phyloP scores from a whole-genome alignment of 163 green algal genomes.

The Chlorella variabilis region DNA sequence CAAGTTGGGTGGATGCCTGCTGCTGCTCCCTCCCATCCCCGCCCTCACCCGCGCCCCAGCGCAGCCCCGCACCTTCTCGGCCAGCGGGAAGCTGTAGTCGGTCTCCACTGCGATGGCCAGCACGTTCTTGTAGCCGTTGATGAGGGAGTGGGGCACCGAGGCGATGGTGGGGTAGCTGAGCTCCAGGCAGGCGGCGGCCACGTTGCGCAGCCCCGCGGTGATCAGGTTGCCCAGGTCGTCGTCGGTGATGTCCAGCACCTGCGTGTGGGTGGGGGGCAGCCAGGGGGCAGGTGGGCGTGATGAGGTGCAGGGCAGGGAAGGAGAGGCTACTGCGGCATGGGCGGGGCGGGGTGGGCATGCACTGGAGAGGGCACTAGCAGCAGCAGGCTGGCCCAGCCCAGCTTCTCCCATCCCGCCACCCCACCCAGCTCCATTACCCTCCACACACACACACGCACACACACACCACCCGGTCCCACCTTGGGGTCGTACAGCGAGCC shows the following conservation, averaged over 20 bases:
- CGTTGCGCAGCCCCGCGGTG: slow-evolving; percentile 77
- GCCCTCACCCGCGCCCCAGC: background rate
- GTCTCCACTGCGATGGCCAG: slow-evolving; percentile 93
- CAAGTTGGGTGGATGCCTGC: too few species aligned
- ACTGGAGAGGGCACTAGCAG: too few species aligned
- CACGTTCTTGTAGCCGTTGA: slow-evolving; percentile 99
- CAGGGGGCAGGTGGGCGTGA: background rate
- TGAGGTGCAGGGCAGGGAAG: too few species aligned
- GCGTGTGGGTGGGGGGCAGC: background rate
- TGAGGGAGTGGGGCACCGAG: slow-evolving; percentile 92
- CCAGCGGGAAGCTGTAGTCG: slow-evolving; percentile 96
- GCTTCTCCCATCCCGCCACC: too few species aligned
- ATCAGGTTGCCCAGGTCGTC: slow-evolving; percentile 84
- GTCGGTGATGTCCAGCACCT: slow-evolving; percentile 96
- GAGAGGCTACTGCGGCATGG: too few species aligned
- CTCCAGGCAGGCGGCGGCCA: slow-evolving; percentile 89
- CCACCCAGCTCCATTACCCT: too few species aligned
- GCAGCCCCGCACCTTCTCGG: slow-evolving; percentile 77
- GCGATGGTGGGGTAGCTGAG: slow-evolving; percentile 91
- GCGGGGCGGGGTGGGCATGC: too few species aligned
- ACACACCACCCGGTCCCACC: too few species aligned
- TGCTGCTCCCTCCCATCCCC: too few species aligned
- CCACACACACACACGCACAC: too few species aligned
- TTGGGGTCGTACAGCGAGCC: slow-evolving; percentile 88
- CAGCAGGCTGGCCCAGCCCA: too few species aligned